Percentiles rank a stretch among this genome's conserved stretches.
phyloP scores from a whole-genome alignment of 345 rosid genomes.

The Citrus maxima region DNA sequence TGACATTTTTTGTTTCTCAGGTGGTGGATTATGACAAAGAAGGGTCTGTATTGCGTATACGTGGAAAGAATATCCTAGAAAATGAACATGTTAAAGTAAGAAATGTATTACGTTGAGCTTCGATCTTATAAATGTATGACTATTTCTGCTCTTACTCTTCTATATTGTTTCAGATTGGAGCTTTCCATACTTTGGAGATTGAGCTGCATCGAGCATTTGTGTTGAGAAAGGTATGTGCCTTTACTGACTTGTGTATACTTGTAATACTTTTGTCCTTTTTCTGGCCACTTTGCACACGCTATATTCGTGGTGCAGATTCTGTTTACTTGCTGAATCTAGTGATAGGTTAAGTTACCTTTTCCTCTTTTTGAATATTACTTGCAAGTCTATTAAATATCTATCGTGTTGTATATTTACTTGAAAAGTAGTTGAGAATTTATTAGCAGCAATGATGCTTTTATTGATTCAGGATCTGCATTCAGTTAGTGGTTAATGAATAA shows the following conservation, averaged over 20 bases:
- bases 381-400: neutral
- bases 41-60: slow-evolving; percentile 71
- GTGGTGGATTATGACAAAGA: slow-evolving; percentile 81
- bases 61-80: slow-evolving; percentile 82
- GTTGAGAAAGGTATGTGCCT: slow-evolving; percentile 63
- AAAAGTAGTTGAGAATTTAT: neutral
- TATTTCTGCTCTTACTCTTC: neutral
- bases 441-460: neutral
- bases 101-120: neutral
- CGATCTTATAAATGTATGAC: neutral
- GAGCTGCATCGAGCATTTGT: slow-evolving; percentile 86
- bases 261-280: neutral
- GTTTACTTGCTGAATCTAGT: neutral
- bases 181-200: slow-evolving; percentile 84
- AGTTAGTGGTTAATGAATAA: neutral
- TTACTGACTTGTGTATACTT: neutral
- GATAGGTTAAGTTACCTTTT: neutral
- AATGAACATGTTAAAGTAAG: slow-evolving; percentile 87
- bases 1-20: slow-evolving; percentile 27
- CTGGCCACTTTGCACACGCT: neutral
- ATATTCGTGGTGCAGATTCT: neutral
- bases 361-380: neutral
- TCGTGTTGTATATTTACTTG: neutral
- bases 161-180: slow-evolving; percentile 65
- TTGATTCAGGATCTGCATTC: neutral